Conservation (phyloP, 352 stramenopile species). For the Globisporangium sylvaticum region DNA sequence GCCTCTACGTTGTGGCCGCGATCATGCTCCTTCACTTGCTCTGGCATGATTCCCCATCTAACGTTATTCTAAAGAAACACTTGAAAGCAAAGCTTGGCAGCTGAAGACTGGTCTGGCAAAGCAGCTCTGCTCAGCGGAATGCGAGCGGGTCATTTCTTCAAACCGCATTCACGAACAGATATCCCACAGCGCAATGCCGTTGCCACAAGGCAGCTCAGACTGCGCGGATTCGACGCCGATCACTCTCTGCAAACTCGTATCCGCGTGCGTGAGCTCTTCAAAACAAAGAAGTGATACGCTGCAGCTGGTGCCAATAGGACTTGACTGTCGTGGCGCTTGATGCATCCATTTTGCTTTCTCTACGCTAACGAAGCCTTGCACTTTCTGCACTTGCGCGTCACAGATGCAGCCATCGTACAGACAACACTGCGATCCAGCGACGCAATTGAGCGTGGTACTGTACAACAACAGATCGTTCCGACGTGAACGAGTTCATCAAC, state of each 20-base stretch:
- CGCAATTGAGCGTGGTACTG: background rate
- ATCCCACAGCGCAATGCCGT: too few relatives aligned
- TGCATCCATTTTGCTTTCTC: background rate
- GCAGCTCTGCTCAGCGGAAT: too few relatives aligned
- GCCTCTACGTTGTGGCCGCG: background rate
- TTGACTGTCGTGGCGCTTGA: background rate
- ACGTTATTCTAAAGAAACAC: too few relatives aligned
- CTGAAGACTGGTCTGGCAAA: too few relatives aligned
- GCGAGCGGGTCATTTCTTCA: too few relatives aligned
- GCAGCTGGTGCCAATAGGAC: background rate
- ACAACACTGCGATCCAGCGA: background rate
- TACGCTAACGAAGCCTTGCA: background rate
- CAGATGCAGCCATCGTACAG: background rate
- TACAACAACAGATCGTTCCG: background rate
- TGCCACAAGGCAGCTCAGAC: too few relatives aligned
- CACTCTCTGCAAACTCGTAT: background rate
- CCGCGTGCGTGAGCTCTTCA: background rate
- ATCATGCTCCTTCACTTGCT: background rate
- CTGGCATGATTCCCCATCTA: background rate
- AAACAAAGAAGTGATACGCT: background rate
- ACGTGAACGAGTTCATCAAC: background rate
- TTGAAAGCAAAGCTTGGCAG: too few relatives aligned
- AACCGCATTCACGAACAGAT: too few relatives aligned
- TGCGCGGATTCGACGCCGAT: background rate
- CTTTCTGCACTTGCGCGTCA: background rate